These are phyloP conservation scores for Ogataea corticis DNA, from an alignment of 805 yeast genomes.

Conservation along the genomic window DNA sequence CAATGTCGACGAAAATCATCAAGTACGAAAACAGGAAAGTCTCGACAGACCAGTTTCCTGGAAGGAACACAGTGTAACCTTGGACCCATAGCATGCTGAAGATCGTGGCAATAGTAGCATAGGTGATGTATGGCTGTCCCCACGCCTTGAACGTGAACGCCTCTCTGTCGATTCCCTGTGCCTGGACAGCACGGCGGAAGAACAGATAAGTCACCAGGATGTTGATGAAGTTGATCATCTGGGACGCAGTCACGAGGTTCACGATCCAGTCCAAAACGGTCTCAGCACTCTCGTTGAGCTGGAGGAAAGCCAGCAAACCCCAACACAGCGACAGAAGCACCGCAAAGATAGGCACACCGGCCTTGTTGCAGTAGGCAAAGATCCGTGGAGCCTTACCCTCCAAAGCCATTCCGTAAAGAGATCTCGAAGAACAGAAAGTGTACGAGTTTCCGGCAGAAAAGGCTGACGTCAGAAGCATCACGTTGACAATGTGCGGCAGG, in stretches of 20 bases:
- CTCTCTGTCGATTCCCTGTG: constrained; percentile 50
- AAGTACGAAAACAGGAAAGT: constrained; percentile 69
- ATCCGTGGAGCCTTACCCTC: constrained; percentile 49
- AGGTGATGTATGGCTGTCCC: constrained; percentile 61
- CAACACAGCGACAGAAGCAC: constrained; percentile 42
- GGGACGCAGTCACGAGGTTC: constrained; percentile 70
- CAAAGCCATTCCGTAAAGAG: constrained; percentile 46
- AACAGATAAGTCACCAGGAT: constrained; percentile 60
- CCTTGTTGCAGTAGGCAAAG: constrained; percentile 44
- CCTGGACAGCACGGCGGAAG: constrained; percentile 59
- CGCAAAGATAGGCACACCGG: constrained; percentile 49
- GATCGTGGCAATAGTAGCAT: constrained; percentile 47
- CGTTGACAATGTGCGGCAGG: constrained; percentile 48
- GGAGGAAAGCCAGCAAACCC: constrained; percentile 47
- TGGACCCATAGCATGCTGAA: constrained; percentile 55
- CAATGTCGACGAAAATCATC: constrained; percentile 61
- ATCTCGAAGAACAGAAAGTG: constrained; percentile 48
- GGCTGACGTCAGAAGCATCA: constrained; percentile 42
- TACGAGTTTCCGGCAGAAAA: constrained; percentile 52
- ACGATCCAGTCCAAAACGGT: constrained; percentile 72
- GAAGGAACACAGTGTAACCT: constrained; percentile 71
- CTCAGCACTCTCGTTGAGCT: constrained; percentile 56
- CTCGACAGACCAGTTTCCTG: constrained; percentile 62
- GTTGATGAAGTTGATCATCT: constrained; percentile 58
- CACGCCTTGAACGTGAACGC: constrained; percentile 52